These are phyloP conservation scores for Puccinia polysora DNA, from an alignment of 1,284 basidiomycete species.

Conservation along the genomic window DNA sequence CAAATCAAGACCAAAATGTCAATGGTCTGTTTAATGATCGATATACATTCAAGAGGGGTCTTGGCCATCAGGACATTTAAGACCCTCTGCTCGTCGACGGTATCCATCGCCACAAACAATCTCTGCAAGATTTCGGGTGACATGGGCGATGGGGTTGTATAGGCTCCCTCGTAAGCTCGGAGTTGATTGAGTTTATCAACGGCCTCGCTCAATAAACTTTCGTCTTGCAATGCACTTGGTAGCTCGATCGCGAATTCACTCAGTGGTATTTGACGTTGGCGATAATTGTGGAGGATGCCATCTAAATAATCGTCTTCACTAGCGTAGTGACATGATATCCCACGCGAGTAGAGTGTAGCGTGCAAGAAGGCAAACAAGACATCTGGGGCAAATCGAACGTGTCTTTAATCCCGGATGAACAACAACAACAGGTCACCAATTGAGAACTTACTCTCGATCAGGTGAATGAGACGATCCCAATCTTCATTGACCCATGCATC, in stretches of 20 bases:
- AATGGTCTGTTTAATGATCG: slow-evolving; percentile 44
- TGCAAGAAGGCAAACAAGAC: slow-evolving; percentile 43
- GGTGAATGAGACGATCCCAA: slow-evolving; percentile 36
- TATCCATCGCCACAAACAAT: slow-evolving; percentile 44
- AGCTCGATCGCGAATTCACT: slow-evolving; percentile 44
- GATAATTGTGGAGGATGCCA: slow-evolving; percentile 39
- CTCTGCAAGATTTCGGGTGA: slow-evolving; percentile 41
- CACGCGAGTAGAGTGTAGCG: slow-evolving; percentile 29
- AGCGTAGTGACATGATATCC: slow-evolving; percentile 32
- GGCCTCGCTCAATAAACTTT: slow-evolving; percentile 41
- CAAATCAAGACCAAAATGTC: slow-evolving; percentile 40
- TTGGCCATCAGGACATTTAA: slow-evolving; percentile 41
- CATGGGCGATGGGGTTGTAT: slow-evolving; percentile 19
- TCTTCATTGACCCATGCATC: slow-evolving; percentile 40
- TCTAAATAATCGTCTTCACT: slow-evolving; percentile 43
- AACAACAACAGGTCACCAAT: background rate
- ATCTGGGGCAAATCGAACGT: slow-evolving; percentile 12
- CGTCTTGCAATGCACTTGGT: slow-evolving; percentile 34
- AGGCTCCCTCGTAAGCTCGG: slow-evolving; percentile 26
- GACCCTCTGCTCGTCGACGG: slow-evolving; percentile 36
- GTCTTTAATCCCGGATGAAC: background rate
- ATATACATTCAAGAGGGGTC: slow-evolving; percentile 41
- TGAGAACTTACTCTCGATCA: slow-evolving; percentile 35
- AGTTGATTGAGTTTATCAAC: slow-evolving; percentile 42
- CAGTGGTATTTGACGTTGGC: slow-evolving; percentile 33